phyloP scores from a whole-genome alignment of 2,329 filamentous ascomycete genomes.

The Monilinia vaccinii-corymbosi region DNA sequence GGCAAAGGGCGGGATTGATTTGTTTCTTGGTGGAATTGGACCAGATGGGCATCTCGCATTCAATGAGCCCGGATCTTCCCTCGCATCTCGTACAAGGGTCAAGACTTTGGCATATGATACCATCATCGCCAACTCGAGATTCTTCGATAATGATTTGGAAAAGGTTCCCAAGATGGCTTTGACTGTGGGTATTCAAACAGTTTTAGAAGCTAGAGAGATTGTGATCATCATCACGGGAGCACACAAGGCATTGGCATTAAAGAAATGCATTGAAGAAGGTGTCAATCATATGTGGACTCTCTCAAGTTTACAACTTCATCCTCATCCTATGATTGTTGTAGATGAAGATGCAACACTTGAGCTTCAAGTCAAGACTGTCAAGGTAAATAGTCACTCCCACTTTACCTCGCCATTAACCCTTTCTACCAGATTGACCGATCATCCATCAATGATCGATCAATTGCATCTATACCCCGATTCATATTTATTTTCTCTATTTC shows the following conservation, averaged over 20 bases:
- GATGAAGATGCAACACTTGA: constrained; percentile 73
- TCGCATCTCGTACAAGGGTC: constrained; percentile 69
- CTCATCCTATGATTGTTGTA: constrained; percentile 71
- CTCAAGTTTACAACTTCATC: constrained; percentile 71
- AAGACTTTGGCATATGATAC: constrained; percentile 85
- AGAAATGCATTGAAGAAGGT: constrained; percentile 71
- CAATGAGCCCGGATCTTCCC: constrained; percentile 77
- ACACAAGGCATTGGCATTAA: constrained; percentile 71
- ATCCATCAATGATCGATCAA: not conserved
- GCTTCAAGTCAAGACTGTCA: constrained; percentile 65
- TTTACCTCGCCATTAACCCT: not conserved
- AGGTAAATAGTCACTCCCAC: constrained; percentile 32
- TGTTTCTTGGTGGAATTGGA: constrained; percentile 78
- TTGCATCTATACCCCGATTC: not conserved
- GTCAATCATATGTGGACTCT: constrained; percentile 91
- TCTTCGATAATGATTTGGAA: constrained; percentile 66
- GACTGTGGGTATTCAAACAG: constrained; percentile 77
- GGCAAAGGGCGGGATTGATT: constrained; percentile 66
- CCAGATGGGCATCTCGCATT: constrained; percentile 85
- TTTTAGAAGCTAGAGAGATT: constrained; percentile 72
- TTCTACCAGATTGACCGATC: not conserved
- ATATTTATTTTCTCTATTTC: not conserved
- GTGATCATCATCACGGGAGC: constrained; percentile 75
- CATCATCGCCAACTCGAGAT: constrained; percentile 74
- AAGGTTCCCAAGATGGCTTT: constrained; percentile 74